phyloP scores from a whole-genome alignment of 2,329 filamentous ascomycete genomes.

The Colletotrichum lindemuthianum region DNA sequence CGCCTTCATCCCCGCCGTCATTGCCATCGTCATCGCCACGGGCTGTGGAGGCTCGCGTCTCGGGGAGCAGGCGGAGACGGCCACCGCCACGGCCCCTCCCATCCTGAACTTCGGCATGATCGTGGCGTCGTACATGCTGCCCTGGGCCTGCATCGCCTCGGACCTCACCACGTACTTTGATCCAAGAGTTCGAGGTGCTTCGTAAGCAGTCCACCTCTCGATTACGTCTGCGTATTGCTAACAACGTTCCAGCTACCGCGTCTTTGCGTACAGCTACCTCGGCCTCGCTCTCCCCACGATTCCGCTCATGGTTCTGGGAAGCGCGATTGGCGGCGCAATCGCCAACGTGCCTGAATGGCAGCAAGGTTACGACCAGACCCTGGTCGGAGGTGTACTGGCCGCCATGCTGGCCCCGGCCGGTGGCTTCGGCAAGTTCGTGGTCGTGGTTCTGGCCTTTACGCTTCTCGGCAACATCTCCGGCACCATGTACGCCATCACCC shows the following conservation, averaged over 20 bases:
- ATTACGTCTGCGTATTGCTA: not conserved
- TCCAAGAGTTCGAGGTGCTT: slow-evolving; percentile 57
- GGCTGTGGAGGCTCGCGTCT: slow-evolving; percentile 64
- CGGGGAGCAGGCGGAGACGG: slow-evolving; percentile 53
- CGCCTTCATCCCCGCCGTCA: slow-evolving; percentile 64
- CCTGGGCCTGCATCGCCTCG: slow-evolving; percentile 67
- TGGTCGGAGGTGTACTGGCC: slow-evolving; percentile 67
- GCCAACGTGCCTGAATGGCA: slow-evolving; percentile 63
- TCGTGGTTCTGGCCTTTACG: slow-evolving; percentile 66
- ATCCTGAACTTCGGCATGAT: slow-evolving; percentile 68
- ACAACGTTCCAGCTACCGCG: slow-evolving; percentile 42
- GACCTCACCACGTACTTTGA: slow-evolving; percentile 71
- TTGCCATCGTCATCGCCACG: slow-evolving; percentile 64
- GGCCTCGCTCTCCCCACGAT: slow-evolving; percentile 66
- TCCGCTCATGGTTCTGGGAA: slow-evolving; percentile 70
- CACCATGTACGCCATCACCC: slow-evolving; percentile 69
- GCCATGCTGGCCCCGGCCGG: slow-evolving; percentile 68
- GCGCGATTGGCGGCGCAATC: slow-evolving; percentile 71
- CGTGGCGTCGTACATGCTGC: slow-evolving; percentile 71
- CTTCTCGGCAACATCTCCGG: slow-evolving; percentile 68
- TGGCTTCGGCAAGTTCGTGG: slow-evolving; percentile 70
- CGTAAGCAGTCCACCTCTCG: slow-evolving; percentile 46
- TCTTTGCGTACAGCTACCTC: slow-evolving; percentile 66
- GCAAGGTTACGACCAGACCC: slow-evolving; percentile 61
- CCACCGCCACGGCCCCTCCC: slow-evolving; percentile 52